Evolutionary conservation across 768 basidiomycete species (phyloP), one percentile per base, ranked within the genome.

Genomic region (Lentinula raphanica): DNA sequence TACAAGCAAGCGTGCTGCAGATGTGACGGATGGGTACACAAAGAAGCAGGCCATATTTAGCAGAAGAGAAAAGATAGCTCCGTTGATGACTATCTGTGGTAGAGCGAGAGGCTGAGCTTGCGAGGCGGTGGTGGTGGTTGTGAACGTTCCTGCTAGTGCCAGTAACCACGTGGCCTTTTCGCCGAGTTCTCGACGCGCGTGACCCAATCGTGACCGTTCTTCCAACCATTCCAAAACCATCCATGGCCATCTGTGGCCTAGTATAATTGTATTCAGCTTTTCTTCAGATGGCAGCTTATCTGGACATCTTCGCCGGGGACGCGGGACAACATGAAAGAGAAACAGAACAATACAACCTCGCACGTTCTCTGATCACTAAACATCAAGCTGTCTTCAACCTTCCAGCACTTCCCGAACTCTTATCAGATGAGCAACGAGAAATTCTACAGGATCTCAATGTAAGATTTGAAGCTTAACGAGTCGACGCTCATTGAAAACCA

Each of bases 281-380:
- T 31, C 32, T 31, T 51, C 12, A 25, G 29, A 63, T 60, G 49
- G 59, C 70, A 46, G 60, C 57, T 6, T 78, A 69, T 63, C 71
- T 81, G 49, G 78, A 80, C 63, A 64, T 82, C 31, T 76, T 59
- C 45, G 72, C 76, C 19, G 79, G 80, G 12, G 71, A 79, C 56
- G 29, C 65, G 17, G 64, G 61, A 5, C 62, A 62, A 35, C 63
- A 72, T 60, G 64, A 60, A 7, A 58, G 57, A 3, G 68, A 68
- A 8, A 57, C 64, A 29, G 60, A 65, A 6, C 63, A 66, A 6
- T 76, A 79, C 59, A 58, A 72, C 21, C 66, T 63, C 3, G 71
- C 77, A 0, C 48, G 45, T 21, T 60, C 66, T 25, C 69, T 72
- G 49, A 70, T 82, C 3, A 60, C 63, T 7, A 72, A 68, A 61